A percentile compares a stretch with the other conserved stretches of the same genome.
These are phyloP conservation scores for Hyaloperonospora brassicae DNA, from an alignment of 352 stramenopile species.

Conservation along the genomic window DNA sequence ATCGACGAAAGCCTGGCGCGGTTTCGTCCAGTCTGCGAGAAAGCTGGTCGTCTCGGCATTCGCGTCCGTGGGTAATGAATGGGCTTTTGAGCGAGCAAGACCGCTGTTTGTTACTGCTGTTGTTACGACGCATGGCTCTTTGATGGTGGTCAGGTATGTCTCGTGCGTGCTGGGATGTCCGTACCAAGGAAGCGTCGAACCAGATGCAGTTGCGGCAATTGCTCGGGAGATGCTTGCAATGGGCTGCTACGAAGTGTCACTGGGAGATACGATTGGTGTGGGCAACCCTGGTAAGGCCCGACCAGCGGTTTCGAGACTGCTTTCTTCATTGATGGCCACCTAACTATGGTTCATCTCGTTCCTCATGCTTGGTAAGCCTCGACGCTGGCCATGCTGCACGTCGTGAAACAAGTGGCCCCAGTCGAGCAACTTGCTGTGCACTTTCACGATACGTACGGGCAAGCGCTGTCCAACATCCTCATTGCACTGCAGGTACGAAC, in stretches of 20 bases:
- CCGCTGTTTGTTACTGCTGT: neutral
- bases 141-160: conserved; percentile 70
- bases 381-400: conserved; percentile 74
- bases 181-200: conserved; percentile 88
- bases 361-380: conserved; percentile 39
- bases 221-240: conserved; percentile 85
- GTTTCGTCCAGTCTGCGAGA: conserved; percentile 86
- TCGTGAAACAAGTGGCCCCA: conserved; percentile 69
- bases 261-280: conserved; percentile 92
- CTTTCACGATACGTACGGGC: conserved; percentile 97
- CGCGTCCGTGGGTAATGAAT: conserved; percentile 77
- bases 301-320: neutral
- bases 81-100: neutral
- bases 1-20: conserved; percentile 92
- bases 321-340: neutral
- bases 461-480: conserved; percentile 94
- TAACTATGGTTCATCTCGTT: neutral
- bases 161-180: conserved; percentile 95
- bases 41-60: conserved; percentile 68
- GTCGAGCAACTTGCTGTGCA: conserved; percentile 89
- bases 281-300: conserved; percentile 70
- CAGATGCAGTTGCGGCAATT: conserved; percentile 78
- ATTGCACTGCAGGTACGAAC: conserved; percentile 66
- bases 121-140: neutral
- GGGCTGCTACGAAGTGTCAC: conserved; percentile 92